Evolutionary conservation across 345 rosid species (phyloP).

Genomic region (Linum usitatissimum): DNA sequence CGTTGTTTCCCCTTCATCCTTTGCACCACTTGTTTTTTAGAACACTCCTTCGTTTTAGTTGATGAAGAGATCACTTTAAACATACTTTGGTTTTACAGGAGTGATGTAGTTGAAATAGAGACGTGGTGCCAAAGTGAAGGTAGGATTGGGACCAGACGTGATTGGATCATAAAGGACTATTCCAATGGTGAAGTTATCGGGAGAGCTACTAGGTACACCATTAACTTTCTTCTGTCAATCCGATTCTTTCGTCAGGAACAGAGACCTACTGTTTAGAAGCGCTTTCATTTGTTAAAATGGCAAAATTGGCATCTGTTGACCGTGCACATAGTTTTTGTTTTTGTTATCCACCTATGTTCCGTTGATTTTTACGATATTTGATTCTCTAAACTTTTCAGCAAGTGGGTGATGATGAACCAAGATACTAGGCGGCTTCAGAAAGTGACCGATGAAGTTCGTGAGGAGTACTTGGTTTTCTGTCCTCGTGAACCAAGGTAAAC

Average conservation of each 20-base stretch:
- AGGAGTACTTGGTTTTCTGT: slow-evolving; percentile 63
- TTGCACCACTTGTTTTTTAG: neutral
- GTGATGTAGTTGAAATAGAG: slow-evolving; percentile 90
- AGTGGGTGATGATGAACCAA: slow-evolving; percentile 99
- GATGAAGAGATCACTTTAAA: neutral
- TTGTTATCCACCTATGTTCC: neutral
- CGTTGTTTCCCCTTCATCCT: slow-evolving; percentile 8
- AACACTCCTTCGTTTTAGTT: neutral
- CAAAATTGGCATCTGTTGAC: neutral
- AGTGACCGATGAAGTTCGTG: slow-evolving; percentile 75
- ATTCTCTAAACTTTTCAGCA: slow-evolving; percentile 35
- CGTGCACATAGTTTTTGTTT: neutral
- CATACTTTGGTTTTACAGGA: slow-evolving; percentile 33
- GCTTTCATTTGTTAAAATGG: no score
- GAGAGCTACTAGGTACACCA: slow-evolving; percentile 73
- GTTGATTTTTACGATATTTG: slow-evolving; percentile 4
- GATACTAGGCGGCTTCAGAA: slow-evolving; percentile 87
- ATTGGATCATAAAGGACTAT: slow-evolving; percentile 68
- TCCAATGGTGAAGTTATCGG: slow-evolving; percentile 71
- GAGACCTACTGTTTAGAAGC: no score
- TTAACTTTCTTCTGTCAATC: neutral
- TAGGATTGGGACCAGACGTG: slow-evolving; percentile 94
- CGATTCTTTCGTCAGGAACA: no score
- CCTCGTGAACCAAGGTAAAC: slow-evolving; percentile 58
- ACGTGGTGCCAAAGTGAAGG: slow-evolving; percentile 97